A percentile compares a stretch with the other conserved stretches of the same genome.
phyloP scores from a whole-genome alignment of 176 grass and related monocot genomes.

The Chrysopogon serrulatus region DNA sequence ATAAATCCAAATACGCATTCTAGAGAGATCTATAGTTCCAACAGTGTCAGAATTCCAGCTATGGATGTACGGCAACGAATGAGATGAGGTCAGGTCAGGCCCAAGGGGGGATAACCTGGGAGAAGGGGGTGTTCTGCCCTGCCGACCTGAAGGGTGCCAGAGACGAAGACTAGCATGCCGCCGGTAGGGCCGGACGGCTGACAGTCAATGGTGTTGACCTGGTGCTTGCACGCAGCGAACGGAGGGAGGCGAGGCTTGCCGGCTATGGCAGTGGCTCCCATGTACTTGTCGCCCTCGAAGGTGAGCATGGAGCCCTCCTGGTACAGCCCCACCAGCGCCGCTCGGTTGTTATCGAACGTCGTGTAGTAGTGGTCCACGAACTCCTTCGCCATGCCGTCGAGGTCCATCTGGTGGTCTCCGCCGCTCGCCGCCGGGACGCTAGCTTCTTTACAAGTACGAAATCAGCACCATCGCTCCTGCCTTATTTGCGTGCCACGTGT shows the following conservation, averaged over 20 bases:
- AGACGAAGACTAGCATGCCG: constrained; percentile 72
- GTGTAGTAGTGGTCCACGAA: constrained; percentile 75
- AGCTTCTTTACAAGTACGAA: too few relatives aligned
- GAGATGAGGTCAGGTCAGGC: background rate
- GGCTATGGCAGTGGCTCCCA: constrained; percentile 40
- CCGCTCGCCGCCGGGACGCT: constrained; percentile 16
- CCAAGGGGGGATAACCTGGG: constrained; percentile 36
- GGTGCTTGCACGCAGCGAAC: constrained; percentile 45
- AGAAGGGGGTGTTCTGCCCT: constrained; percentile 49
- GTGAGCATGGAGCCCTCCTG: constrained; percentile 68
- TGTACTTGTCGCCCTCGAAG: constrained; percentile 56
- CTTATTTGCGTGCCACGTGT: too few relatives aligned
- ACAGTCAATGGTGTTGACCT: constrained; percentile 56
- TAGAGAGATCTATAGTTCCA: background rate
- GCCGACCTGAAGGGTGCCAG: constrained; percentile 37
- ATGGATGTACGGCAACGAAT: background rate
- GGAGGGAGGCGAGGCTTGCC: constrained; percentile 57
- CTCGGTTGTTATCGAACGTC: constrained; percentile 61
- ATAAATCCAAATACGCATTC: background rate
- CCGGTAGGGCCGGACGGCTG: constrained; percentile 58
- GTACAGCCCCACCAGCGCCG: constrained; percentile 43
- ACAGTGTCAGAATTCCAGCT: background rate
- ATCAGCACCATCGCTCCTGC: too few relatives aligned
- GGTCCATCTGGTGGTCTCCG: constrained; percentile 44
- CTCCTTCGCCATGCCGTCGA: constrained; percentile 47